Conservation (phyloP, 2,329 filamentous ascomycete species). For the Pseudocercospora crystallina region DNA sequence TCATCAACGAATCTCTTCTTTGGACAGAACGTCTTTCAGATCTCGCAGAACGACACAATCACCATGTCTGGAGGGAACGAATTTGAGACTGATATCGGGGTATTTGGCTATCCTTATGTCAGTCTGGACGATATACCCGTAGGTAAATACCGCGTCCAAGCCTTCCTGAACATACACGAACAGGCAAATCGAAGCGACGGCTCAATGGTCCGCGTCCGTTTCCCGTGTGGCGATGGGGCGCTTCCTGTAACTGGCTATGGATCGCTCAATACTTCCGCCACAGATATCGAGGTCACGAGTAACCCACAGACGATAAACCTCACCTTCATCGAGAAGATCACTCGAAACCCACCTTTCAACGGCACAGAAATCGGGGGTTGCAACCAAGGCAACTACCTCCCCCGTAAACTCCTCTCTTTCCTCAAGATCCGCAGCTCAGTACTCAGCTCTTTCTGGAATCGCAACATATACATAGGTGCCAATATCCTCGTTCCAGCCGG, state of each 20-base stretch:
- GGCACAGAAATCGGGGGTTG: conserved; percentile 41
- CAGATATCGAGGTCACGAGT: conserved; percentile 32
- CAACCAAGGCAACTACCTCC: conserved; percentile 40
- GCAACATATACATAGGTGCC: conserved; percentile 37
- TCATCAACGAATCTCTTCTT: conserved; percentile 39
- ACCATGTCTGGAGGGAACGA: conserved; percentile 34
- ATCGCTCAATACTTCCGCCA: conserved; percentile 30
- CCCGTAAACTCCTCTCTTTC: conserved; percentile 36
- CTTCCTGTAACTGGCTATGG: conserved; percentile 34
- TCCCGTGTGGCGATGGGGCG: conserved; percentile 40
- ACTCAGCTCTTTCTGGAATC: conserved; percentile 39
- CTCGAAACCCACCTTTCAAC: conserved; percentile 28
- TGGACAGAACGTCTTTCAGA: conserved; percentile 38
- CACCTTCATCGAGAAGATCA: conserved; percentile 27
- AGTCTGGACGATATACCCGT: conserved; percentile 33
- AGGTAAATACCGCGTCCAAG: conserved; percentile 37
- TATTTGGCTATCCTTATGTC: conserved; percentile 38
- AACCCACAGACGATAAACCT: conserved; percentile 34
- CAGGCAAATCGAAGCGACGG: conserved; percentile 38
- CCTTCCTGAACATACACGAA: conserved; percentile 39
- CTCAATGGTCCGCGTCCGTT: conserved; percentile 36
- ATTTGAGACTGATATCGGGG: conserved; percentile 27
- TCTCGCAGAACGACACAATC: conserved; percentile 24
- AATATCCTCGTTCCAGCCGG: conserved; percentile 38
- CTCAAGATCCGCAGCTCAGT: conserved; percentile 41